Conservation (phyloP, 2,329 filamentous ascomycete genomes). For the Phyllosticta capitalensis region DNA sequence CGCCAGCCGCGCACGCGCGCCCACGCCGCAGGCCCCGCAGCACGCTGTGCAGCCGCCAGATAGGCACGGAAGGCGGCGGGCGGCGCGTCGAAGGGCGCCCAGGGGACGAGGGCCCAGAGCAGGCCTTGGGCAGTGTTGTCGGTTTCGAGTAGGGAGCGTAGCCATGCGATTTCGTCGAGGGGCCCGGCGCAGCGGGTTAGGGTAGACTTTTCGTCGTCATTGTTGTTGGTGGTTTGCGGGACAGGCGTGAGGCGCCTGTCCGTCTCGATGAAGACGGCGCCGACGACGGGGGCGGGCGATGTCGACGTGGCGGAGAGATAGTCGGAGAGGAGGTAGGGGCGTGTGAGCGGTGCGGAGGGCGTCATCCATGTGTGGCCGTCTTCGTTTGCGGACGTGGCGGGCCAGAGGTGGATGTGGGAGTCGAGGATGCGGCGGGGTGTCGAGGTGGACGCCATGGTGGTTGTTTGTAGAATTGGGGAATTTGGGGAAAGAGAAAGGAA, state of each 20-base stretch:
- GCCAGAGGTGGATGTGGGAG: slow-evolving; percentile 86
- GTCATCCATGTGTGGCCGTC: slow-evolving; percentile 61
- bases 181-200: slow-evolving; percentile 33
- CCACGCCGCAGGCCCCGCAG: slow-evolving; percentile 55
- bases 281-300: slow-evolving; percentile 30
- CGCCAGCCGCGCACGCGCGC: slow-evolving; percentile 65
- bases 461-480: background rate
- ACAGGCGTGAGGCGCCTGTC: background rate
- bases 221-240: background rate
- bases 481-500: background rate
- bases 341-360: slow-evolving; percentile 48
- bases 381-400: slow-evolving; percentile 50
- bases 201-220: background rate
- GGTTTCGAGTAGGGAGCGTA: background rate
- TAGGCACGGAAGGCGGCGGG: slow-evolving; percentile 53
- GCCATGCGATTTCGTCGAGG: slow-evolving; percentile 52
- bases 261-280: slow-evolving; percentile 73
- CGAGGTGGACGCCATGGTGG: background rate
- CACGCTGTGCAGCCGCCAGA: slow-evolving; percentile 49
- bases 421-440: slow-evolving; percentile 52
- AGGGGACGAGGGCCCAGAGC: slow-evolving; percentile 65
- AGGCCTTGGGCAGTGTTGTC: slow-evolving; percentile 39
- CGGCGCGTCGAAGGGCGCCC: slow-evolving; percentile 72
- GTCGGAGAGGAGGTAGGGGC: slow-evolving; percentile 55
- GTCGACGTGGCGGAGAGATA: slow-evolving; percentile 39